Evolutionary conservation across 176 grass and related monocot species (phyloP).

Genomic region (Cenchrus fungigraminus): DNA sequence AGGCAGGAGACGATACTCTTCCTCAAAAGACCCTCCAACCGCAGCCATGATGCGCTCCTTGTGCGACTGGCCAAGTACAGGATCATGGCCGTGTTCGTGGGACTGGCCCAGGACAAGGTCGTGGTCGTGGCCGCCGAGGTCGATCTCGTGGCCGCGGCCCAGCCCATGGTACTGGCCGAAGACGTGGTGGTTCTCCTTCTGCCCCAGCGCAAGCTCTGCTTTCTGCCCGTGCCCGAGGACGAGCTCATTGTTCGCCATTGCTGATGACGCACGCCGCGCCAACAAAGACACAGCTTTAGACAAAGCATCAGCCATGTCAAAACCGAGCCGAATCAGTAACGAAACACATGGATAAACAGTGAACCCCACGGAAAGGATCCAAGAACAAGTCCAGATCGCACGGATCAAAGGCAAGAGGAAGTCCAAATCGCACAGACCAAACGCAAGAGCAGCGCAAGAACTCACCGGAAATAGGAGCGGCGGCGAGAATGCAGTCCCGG

Average conservation of each 20-base stretch:
- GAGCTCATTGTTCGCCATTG: conserved; percentile 89
- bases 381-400: background rate
- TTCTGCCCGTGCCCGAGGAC: conserved; percentile 84
- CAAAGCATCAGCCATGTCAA: background rate
- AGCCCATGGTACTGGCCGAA: conserved; percentile 61
- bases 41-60: conserved; percentile 95
- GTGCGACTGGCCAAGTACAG: conserved; percentile 65
- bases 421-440: background rate
- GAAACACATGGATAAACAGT: background rate
- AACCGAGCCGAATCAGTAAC: background rate
- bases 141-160: conserved; percentile 57
- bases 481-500: background rate
- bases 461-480: background rate
- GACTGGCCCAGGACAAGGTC: conserved; percentile 59
- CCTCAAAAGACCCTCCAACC: conserved; percentile 90
- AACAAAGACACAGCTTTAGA: background rate
- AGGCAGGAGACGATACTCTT: conserved; percentile 88
- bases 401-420: too few species aligned
- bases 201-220: conserved; percentile 75
- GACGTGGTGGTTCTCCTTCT: conserved; percentile 56
- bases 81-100: conserved; percentile 49
- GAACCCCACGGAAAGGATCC: background rate
- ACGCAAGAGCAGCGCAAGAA: background rate
- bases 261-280: background rate
- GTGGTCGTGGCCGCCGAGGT: conserved; percentile 56